phyloP scores from a whole-genome alignment of 2,329 filamentous ascomycete genomes.

The Phaeosphaeria sp. region DNA sequence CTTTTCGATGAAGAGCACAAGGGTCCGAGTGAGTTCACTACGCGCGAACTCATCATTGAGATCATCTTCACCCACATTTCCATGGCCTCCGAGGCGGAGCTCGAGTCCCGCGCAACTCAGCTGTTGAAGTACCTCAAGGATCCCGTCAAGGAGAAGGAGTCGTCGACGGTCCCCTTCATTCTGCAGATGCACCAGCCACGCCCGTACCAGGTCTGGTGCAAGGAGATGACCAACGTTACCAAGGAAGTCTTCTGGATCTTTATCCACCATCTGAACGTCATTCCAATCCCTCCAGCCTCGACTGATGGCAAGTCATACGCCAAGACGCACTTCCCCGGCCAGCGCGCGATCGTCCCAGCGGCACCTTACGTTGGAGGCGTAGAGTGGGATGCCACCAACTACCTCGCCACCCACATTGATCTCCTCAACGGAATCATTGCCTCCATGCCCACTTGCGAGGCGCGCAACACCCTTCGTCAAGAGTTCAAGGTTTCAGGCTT shows the following conservation, averaged over 20 bases:
- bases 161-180: slow-evolving; percentile 83
- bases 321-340: slow-evolving; percentile 79
- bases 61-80: slow-evolving; percentile 89
- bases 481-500: slow-evolving; percentile 85
- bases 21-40: slow-evolving; percentile 95
- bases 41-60: slow-evolving; percentile 86
- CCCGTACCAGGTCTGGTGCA: slow-evolving; percentile 93
- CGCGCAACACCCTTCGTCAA: slow-evolving; percentile 79
- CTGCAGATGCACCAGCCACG: slow-evolving; percentile 85
- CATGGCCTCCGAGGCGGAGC: slow-evolving; percentile 61
- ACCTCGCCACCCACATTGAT: slow-evolving; percentile 89
- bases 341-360: slow-evolving; percentile 87
- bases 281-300: slow-evolving; percentile 64
- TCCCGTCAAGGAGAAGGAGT: slow-evolving; percentile 72
- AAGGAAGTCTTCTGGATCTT: slow-evolving; percentile 99
- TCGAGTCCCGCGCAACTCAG: slow-evolving; percentile 72
- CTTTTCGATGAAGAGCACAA: slow-evolving; percentile 98
- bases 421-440: slow-evolving; percentile 90
- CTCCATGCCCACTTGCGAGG: slow-evolving; percentile 71
- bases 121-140: slow-evolving; percentile 83
- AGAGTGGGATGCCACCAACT: slow-evolving; percentile 98
- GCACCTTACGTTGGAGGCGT: slow-evolving; percentile 96
- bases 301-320: slow-evolving; percentile 51
- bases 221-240: slow-evolving; percentile 88
- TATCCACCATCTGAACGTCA: slow-evolving; percentile 88